Evolutionary conservation across 192 early-diverging fungal genomes (phyloP).

Genomic region (Gamsiella multidivaricata): DNA sequence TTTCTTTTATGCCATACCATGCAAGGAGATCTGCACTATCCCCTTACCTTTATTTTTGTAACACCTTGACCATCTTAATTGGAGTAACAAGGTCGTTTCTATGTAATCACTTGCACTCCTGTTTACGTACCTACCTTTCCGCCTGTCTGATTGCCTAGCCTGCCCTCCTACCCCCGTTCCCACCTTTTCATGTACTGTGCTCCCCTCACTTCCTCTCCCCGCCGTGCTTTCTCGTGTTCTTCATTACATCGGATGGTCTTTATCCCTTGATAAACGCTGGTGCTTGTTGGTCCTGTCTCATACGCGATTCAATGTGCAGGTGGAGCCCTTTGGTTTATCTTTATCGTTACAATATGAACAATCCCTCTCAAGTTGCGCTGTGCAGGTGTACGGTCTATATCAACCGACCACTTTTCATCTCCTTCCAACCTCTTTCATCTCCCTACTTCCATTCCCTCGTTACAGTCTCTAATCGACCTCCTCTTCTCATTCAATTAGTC

Average conservation of each 20-base stretch:
- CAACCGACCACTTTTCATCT: slow-evolving; percentile 15
- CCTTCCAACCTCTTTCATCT: slow-evolving; percentile 5
- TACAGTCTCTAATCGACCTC: not conserved
- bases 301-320: not conserved
- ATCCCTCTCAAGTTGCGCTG: no score
- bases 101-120: slow-evolving; percentile 7
- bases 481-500: not conserved
- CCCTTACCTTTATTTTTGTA: slow-evolving; percentile 17
- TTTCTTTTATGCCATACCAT: not conserved
- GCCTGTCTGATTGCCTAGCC: no score
- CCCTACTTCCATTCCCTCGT: not conserved
- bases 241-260: not conserved
- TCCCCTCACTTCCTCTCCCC: slow-evolving; percentile 2
- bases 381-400: slow-evolving; percentile 11
- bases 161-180: slow-evolving; percentile 10
- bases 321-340: not conserved
- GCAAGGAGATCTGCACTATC: slow-evolving; percentile 25
- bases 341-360: no score
- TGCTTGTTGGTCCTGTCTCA: not conserved
- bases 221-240: not conserved
- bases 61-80: not conserved
- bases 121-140: no score
- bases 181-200: not conserved
- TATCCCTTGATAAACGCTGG: slow-evolving; percentile 17
- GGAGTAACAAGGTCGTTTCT: slow-evolving; percentile 1